Base-by-base conservation (phyloP, 495 filamentous ascomycete genomes). In the Penicillium paradoxum region DNA sequence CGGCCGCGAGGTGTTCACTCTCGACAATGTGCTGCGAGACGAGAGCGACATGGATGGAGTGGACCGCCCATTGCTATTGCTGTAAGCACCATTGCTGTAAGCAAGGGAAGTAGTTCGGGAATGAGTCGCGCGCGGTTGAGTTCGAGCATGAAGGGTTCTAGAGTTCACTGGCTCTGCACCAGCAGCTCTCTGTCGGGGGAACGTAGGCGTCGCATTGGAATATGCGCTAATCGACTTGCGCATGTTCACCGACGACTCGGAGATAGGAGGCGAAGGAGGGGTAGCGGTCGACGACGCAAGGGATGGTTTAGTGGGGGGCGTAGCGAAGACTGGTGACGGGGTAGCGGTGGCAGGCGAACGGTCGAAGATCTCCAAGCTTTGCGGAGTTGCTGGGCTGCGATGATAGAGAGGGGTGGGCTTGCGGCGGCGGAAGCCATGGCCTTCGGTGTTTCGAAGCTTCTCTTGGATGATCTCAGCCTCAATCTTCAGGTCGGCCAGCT, bases 401-500 rank as follows among this genome's bases (percentile, higher is more conserved):
- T 69, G 74, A 64, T 69, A 62, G 47, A 81, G 60, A 6, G 74
- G 68, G 55, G 76, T 67, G 57, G 79, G 75, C 66, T 81, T 75
- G 55, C 80, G 72, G 60, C 79, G 69, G 51, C 74, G 68, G 58
- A 76, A 75, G 13, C 78, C 74, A 40, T 76, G 66, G 13, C 67
- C 71, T 59, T 87, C 83, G 19, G 81, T 73, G 48, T 87, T 82
- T 54, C 84, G 85, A 54, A 98, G 76, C 76, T 95, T 97, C 73
- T 95, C 89, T 60, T 92, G 86, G 56, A 89, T 79, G 58, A 98
- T 96, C 67, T 97, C 93, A 55, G 88, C 87, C 62, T 98, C 93
- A 48, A 98, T 86, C 76, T 87, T 92, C 46, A 96, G 80, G 63
- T 98, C 93, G 2, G 87, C 87, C 8, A 97, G 75, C 60, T 98